phyloP scores from a whole-genome alignment of 257 asterid genomes.

The Nicotiana paniculata region DNA sequence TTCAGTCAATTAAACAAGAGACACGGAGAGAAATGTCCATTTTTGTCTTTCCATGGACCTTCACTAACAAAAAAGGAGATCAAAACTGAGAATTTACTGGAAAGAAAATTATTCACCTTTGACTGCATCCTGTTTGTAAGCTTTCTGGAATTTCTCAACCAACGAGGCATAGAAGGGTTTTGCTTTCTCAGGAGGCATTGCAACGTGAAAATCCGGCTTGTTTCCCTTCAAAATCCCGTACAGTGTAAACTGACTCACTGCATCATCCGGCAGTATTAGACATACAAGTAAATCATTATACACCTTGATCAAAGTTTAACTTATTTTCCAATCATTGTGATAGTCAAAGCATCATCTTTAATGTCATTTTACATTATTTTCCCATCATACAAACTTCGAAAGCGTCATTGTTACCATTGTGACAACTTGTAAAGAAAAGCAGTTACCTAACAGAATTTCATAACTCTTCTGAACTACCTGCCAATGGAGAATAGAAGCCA shows the following conservation, averaged over 20 bases:
- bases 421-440: neutral
- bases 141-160: slow-evolving; percentile 70
- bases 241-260: slow-evolving; percentile 92
- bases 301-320: neutral
- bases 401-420: neutral
- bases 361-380: neutral
- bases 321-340: neutral
- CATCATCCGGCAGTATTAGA: slow-evolving; percentile 22
- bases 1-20: neutral
- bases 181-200: slow-evolving; percentile 88
- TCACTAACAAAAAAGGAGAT: neutral
- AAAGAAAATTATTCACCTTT: slow-evolving; percentile 44
- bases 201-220: slow-evolving; percentile 93
- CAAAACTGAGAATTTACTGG: neutral
- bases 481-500: slow-evolving; percentile 18
- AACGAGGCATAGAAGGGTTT: slow-evolving; percentile 64
- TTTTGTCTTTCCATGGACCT: neutral
- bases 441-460: slow-evolving; percentile 75
- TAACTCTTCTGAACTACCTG: slow-evolving; percentile 80
- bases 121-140: slow-evolving; percentile 54
- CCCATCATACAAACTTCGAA: neutral
- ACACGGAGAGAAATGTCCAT: neutral
- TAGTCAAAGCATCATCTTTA: neutral
- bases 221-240: slow-evolving; percentile 83
- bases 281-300: neutral